These are phyloP conservation scores for Xylaria digitata DNA, from an alignment of 2,329 filamentous ascomycete species.

Conservation along the genomic window DNA sequence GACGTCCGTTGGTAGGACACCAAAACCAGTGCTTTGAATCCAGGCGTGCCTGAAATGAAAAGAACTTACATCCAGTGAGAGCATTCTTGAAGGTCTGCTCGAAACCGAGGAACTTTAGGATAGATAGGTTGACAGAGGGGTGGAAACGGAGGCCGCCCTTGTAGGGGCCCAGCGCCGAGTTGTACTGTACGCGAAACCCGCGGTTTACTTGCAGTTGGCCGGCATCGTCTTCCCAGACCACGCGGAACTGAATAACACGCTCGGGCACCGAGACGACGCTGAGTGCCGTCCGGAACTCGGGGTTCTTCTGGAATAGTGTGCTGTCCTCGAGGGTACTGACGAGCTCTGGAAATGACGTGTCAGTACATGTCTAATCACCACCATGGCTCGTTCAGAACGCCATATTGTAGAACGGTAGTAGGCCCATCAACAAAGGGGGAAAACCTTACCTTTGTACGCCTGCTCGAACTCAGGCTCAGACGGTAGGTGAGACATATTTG, in stretches of 20 bases:
- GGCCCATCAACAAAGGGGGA: slow-evolving; percentile 34
- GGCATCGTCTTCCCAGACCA: slow-evolving; percentile 96
- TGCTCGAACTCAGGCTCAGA: slow-evolving; percentile 98
- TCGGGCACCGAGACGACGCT: slow-evolving; percentile 90
- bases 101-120: slow-evolving; percentile 97
- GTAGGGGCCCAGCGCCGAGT: slow-evolving; percentile 96
- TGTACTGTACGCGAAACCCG: slow-evolving; percentile 97
- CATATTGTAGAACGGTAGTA: slow-evolving; percentile 11
- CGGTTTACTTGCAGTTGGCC: slow-evolving; percentile 90
- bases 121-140: slow-evolving; percentile 82
- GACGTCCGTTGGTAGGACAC: neutral
- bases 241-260: slow-evolving; percentile 96
- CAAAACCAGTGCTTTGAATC: neutral
- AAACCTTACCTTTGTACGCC: slow-evolving; percentile 84
- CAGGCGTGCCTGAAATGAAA: neutral
- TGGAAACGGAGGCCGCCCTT: slow-evolving; percentile 98
- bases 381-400: too few relatives aligned
- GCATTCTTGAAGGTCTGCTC: slow-evolving; percentile 99
- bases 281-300: slow-evolving; percentile 92
- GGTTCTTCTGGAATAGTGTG: slow-evolving; percentile 91
- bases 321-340: slow-evolving; percentile 94
- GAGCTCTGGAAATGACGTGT: slow-evolving; percentile 73
- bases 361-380: slow-evolving; percentile 9
- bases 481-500: slow-evolving; percentile 81
- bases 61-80: slow-evolving; percentile 83